Conservation (phyloP, 148 eudicot species). For the Persicaria tinctoria region DNA sequence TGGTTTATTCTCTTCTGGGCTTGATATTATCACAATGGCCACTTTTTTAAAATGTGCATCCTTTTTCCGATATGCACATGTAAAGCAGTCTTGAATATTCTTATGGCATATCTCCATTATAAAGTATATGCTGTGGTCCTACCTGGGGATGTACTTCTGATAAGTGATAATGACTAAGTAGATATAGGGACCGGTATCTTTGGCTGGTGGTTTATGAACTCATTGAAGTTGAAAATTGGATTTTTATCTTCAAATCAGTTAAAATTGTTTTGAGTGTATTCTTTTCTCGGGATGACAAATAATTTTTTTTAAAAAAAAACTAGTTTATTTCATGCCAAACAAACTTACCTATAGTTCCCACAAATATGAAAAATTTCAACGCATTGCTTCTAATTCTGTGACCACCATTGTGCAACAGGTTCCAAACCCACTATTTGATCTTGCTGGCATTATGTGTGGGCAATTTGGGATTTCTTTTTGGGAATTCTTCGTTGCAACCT, state of each 20-base stretch:
- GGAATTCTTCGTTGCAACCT: slow-evolving; percentile 86
- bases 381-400: background rate
- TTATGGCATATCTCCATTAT: background rate
- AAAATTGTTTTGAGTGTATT: too few species aligned
- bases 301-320: too few species aligned
- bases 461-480: slow-evolving; percentile 96
- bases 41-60: background rate
- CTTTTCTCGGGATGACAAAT: too few species aligned
- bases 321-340: too few species aligned
- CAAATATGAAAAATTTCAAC: background rate
- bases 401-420: slow-evolving; percentile 32
- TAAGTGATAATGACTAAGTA: background rate
- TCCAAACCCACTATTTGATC: slow-evolving; percentile 97
- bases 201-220: too few species aligned
- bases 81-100: background rate
- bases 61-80: background rate
- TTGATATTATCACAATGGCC: background rate
- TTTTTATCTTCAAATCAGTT: too few species aligned
- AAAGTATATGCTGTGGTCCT: background rate
- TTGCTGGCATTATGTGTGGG: slow-evolving; percentile 98
- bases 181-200: background rate
- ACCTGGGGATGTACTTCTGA: background rate
- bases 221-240: too few species aligned
- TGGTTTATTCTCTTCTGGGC: background rate
- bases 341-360: too few species aligned